Evolutionary conservation across 1,139 yeast species (phyloP).

Genomic region (Yamadazyma dushanensis): DNA sequence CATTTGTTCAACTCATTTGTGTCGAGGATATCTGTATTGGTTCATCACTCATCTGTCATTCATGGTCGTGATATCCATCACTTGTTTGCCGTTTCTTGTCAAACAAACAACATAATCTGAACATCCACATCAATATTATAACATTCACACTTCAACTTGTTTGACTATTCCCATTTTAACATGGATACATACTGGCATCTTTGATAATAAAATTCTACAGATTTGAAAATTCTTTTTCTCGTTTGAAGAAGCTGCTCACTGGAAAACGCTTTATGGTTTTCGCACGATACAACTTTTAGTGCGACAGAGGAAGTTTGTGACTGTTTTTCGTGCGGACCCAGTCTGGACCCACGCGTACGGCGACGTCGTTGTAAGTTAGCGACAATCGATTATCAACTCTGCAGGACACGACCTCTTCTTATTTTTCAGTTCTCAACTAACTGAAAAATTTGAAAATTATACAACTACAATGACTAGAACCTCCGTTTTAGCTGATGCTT

Average conservation of each 20-base stretch:
- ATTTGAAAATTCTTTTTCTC: slow-evolving; percentile 9
- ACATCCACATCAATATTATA: background rate
- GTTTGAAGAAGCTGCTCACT: slow-evolving; percentile 2
- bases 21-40: no score
- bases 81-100: no score
- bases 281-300: slow-evolving; percentile 3
- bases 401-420: no score
- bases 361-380: no score
- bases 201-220: slow-evolving; percentile 14
- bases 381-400: no score
- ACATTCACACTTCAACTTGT: background rate
- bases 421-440: background rate
- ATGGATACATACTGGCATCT: slow-evolving; percentile 39
- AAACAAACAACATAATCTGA: no score
- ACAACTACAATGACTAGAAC: slow-evolving; percentile 80
- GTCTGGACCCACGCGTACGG: no score
- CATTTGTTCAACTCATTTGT: no score
- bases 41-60: no score
- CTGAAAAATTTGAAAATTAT: slow-evolving; percentile 6
- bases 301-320: slow-evolving; percentile 6
- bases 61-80: no score
- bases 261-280: background rate
- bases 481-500: slow-evolving; percentile 97
- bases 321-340: slow-evolving; percentile 13
- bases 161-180: background rate